These are phyloP conservation scores for Didymella segeticola DNA, from an alignment of 2,329 filamentous ascomycete species.

Conservation along the genomic window DNA sequence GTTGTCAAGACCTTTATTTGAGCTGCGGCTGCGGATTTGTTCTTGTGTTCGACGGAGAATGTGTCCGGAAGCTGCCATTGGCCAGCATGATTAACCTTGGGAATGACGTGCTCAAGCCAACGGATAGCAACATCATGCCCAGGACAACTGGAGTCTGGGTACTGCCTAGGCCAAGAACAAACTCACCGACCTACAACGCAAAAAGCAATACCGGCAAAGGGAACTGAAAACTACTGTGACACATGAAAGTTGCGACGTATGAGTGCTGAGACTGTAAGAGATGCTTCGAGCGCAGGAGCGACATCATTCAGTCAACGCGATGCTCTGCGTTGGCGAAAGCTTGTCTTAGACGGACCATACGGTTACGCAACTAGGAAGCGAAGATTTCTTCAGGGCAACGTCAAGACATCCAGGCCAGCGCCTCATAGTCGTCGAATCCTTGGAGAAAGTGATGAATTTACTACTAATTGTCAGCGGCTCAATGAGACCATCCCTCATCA, in stretches of 20 bases:
- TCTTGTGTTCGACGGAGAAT: not conserved
- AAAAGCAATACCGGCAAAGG: not conserved
- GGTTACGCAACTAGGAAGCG: not conserved
- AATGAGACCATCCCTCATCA: not conserved
- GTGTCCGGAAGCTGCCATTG: not conserved
- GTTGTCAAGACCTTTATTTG: not conserved
- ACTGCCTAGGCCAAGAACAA: slow-evolving; percentile 11
- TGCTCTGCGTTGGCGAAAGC: slow-evolving; percentile 16
- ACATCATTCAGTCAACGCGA: not conserved
- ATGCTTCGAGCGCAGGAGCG: not conserved
- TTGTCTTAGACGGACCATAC: slow-evolving; percentile 6
- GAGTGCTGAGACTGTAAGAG: too few species aligned
- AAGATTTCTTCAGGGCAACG: not conserved
- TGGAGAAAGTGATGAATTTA: slow-evolving; percentile 19
- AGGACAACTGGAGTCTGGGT: slow-evolving; percentile 18
- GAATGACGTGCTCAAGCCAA: slow-evolving; percentile 22
- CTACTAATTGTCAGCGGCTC: slow-evolving; percentile 2
- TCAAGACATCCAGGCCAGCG: slow-evolving; percentile 10
- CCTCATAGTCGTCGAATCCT: slow-evolving; percentile 13
- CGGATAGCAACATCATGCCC: slow-evolving; percentile 23
- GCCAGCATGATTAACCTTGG: not conserved
- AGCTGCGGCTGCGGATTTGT: not conserved
- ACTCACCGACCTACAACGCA: slow-evolving; percentile 3
- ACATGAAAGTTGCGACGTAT: not conserved
- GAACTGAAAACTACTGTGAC: not conserved